These are phyloP conservation scores for Escovopsis sp. DNA, from an alignment of 2,329 filamentous ascomycete species.

Conservation along the genomic window DNA sequence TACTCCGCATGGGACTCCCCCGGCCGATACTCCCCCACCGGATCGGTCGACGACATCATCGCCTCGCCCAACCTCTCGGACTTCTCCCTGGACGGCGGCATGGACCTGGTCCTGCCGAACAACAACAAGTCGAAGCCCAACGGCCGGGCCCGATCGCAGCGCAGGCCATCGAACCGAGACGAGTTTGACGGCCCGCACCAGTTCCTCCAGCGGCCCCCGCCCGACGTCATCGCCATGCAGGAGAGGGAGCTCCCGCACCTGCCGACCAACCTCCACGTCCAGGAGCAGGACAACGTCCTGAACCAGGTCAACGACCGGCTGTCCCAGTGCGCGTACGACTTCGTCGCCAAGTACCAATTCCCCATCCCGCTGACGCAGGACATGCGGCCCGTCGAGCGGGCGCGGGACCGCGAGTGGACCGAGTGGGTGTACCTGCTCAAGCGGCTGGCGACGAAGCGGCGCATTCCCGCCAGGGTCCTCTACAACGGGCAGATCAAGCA, in stretches of 20 bases:
- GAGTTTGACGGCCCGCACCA: conserved; percentile 84
- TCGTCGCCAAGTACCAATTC: conserved; percentile 83
- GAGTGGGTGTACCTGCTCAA: conserved; percentile 86
- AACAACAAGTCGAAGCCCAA: conserved; percentile 23
- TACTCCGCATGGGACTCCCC: conserved; percentile 33
- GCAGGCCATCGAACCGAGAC: conserved; percentile 66
- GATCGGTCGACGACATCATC: conserved; percentile 44
- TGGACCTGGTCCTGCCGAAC: conserved; percentile 23
- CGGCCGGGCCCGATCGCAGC: conserved; percentile 40
- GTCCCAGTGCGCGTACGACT: conserved; percentile 77
- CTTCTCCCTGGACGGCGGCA: conserved; percentile 40
- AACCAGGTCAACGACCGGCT: conserved; percentile 71
- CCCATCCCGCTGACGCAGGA: conserved; percentile 73
- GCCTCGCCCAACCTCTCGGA: conserved; percentile 46
- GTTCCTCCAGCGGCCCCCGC: conserved; percentile 57
- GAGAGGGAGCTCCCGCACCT: conserved; percentile 70
- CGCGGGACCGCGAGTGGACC: conserved; percentile 74
- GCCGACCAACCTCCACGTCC: conserved; percentile 66
- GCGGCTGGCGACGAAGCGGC: conserved; percentile 69
- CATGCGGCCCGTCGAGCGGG: conserved; percentile 60
- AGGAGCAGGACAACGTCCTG: conserved; percentile 73
- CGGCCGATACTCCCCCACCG: conserved; percentile 39
- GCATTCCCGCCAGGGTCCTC: conserved; percentile 68
- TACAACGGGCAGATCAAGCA: conserved; percentile 89
- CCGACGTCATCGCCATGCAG: conserved; percentile 58